These are phyloP conservation scores for Eimeria tenella DNA, from an alignment of 169 alveolate genomes.

Conservation along the genomic window DNA sequence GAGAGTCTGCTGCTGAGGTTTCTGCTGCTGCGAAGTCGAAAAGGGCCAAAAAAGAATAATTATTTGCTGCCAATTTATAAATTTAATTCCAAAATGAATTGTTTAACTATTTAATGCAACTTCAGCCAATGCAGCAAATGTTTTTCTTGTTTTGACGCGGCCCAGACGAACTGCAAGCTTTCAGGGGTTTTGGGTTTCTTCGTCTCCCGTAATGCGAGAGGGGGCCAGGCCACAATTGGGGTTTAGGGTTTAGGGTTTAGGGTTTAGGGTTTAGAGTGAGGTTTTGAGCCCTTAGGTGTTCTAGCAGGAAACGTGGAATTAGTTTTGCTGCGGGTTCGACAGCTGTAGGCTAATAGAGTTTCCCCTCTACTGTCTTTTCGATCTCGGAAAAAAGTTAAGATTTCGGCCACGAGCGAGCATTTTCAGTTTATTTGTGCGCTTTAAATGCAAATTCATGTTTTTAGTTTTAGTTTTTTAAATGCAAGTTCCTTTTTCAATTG, in stretches of 20 bases:
- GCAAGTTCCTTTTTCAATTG: too few species aligned
- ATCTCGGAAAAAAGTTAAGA: too few species aligned
- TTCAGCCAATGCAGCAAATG: neutral
- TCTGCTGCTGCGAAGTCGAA: neutral
- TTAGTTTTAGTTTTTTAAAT: too few species aligned
- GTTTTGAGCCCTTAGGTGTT: too few species aligned
- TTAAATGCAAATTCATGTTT: too few species aligned
- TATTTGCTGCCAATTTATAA: neutral
- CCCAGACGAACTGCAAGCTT: neutral
- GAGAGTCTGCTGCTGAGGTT: neutral
- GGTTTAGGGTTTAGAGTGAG: neutral
- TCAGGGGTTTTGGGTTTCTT: neutral
- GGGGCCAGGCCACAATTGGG: neutral
- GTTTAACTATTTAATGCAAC: neutral
- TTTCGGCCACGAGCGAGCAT: too few species aligned
- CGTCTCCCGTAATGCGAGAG: neutral
- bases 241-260: conserved; percentile 5
- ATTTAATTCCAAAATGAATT: neutral
- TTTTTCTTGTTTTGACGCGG: neutral
- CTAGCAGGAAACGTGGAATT: too few species aligned
- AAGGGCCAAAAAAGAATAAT: neutral
- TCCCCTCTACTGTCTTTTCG: too few species aligned
- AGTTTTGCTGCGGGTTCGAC: too few species aligned
- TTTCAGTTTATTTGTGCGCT: too few species aligned
- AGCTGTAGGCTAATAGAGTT: too few species aligned